Conservation (phyloP, 257 asterid genomes). For the Cordia subcordata region DNA sequence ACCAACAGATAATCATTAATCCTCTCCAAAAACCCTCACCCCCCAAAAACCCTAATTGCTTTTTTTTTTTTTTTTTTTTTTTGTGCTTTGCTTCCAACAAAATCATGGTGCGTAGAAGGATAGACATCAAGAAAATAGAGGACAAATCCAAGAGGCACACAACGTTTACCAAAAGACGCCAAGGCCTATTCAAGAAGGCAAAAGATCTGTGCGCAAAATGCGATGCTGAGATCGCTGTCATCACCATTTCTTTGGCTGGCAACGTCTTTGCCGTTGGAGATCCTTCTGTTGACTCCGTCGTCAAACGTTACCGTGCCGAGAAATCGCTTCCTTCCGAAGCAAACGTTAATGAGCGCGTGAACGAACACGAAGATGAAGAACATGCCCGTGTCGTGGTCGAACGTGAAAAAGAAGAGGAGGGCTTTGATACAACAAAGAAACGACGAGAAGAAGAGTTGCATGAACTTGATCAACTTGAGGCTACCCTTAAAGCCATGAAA, state of each 20-base stretch:
- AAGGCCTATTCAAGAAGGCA: slow-evolving; percentile 41
- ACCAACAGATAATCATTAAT: no score
- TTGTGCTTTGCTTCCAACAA: no score
- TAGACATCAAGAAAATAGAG: slow-evolving; percentile 33
- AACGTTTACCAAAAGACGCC: slow-evolving; percentile 47
- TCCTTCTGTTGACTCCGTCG: slow-evolving; percentile 22
- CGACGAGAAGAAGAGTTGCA: slow-evolving; percentile 3
- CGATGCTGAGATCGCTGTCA: slow-evolving; percentile 24
- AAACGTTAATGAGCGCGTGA: background rate
- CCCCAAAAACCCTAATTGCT: no score
- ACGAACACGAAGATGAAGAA: background rate
- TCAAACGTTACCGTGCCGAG: slow-evolving; percentile 21
- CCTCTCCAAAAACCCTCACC: no score
- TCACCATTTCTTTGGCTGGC: slow-evolving; percentile 37
- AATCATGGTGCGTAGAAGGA: slow-evolving; percentile 30
- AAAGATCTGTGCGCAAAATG: slow-evolving; percentile 13
- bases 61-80: no score
- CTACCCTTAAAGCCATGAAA: slow-evolving; percentile 13
- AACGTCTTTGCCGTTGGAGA: slow-evolving; percentile 31
- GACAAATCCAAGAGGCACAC: slow-evolving; percentile 39
- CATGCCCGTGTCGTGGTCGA: no score
- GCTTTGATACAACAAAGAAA: background rate
- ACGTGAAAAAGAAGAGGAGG: background rate
- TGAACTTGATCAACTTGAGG: slow-evolving; percentile 22
- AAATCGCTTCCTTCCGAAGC: background rate